phyloP scores from a whole-genome alignment of 352 stramenopile genomes.

The Phytophthora pistaciae region DNA sequence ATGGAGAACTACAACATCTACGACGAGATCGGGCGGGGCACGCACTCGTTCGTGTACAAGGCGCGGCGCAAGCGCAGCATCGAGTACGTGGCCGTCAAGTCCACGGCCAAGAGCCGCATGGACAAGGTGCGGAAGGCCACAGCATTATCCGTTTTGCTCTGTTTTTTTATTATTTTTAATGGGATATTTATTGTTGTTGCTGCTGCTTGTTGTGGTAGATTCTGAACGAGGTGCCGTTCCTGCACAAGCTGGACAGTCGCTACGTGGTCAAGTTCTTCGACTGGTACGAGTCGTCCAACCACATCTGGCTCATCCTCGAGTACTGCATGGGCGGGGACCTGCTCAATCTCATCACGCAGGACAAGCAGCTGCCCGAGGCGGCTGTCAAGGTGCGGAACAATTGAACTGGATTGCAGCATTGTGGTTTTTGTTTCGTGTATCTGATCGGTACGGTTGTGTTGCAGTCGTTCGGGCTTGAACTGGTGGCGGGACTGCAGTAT shows the following conservation, averaged over 20 bases:
- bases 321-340: constrained; percentile 94
- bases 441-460: background rate
- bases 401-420: no score
- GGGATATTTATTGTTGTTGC: background rate
- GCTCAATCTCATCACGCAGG: constrained; percentile 91
- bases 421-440: background rate
- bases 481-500: constrained; percentile 88
- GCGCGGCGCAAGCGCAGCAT: constrained; percentile 92
- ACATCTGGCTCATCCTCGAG: constrained; percentile 96
- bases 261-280: constrained; percentile 94
- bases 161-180: background rate
- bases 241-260: constrained; percentile 87
- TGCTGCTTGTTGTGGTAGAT: constrained; percentile 49
- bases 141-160: background rate
- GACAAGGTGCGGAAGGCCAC: constrained; percentile 70
- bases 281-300: constrained; percentile 96
- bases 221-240: constrained; percentile 88
- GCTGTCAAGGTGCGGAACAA: constrained; percentile 66
- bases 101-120: constrained; percentile 92
- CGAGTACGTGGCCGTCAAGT: constrained; percentile 95
- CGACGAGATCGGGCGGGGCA: constrained; percentile 93
- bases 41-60: constrained; percentile 94
- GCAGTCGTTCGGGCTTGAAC: constrained; percentile 76
- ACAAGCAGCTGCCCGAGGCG: constrained; percentile 83
- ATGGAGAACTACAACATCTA: constrained; percentile 98